phyloP scores from a whole-genome alignment of 2,329 filamentous ascomycete species.

The Passalora sequoiae region DNA sequence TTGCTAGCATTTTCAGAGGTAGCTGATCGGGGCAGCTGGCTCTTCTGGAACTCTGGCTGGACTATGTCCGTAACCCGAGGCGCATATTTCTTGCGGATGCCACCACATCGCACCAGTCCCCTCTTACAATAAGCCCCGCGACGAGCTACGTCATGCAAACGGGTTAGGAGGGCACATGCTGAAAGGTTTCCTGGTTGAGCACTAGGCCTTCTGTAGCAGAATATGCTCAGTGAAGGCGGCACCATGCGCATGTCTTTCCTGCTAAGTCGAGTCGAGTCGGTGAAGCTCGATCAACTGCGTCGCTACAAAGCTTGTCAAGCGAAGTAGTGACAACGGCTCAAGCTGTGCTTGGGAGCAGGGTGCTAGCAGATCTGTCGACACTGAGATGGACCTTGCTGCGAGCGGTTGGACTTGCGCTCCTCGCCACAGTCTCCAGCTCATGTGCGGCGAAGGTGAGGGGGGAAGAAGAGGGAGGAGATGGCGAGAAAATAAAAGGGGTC shows the following conservation, averaged over 20 bases:
- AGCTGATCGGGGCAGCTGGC: neutral
- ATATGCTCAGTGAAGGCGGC: neutral
- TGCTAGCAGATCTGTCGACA: conserved; percentile 1
- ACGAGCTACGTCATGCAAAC: conserved; percentile 1
- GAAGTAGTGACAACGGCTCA: neutral
- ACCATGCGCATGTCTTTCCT: neutral
- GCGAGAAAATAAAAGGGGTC: neutral
- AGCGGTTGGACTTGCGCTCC: neutral
- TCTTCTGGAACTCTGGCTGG: no score
- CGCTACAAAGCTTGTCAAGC: neutral
- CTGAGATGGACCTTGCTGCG: neutral
- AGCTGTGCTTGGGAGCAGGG: neutral
- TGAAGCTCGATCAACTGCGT: neutral
- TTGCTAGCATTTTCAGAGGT: neutral
- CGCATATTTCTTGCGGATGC: neutral
- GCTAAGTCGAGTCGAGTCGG: neutral
- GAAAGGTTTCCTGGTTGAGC: neutral
- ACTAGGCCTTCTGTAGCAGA: neutral
- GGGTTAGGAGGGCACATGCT: neutral
- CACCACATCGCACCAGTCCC: conserved; percentile 1
- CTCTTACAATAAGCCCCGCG: neutral
- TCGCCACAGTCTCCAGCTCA: neutral
- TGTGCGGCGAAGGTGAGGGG: neutral
- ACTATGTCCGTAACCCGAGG: no score
- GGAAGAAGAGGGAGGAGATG: neutral